Evolutionary conservation across 768 basidiomycete genomes (phyloP), one percentile per base, ranked within the genome.

Genomic region (Serpula lacrymans): DNA sequence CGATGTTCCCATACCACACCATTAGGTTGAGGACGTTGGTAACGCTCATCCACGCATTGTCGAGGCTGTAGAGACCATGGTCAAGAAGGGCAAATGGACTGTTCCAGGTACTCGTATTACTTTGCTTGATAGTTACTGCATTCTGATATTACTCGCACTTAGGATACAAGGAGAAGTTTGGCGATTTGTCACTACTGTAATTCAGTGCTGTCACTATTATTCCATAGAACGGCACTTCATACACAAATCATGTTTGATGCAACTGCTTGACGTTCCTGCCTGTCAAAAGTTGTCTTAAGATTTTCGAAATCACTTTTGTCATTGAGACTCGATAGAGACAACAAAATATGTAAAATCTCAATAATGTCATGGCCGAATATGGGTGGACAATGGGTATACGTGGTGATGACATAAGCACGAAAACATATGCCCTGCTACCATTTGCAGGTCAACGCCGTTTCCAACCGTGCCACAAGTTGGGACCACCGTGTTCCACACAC

Each of bases 71-170:
- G 91, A 97, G 70, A 87, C 75, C 51, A 95, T 96, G 92, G 65
- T 97, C 49, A 83, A 86, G 79, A 93, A 97, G 72, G 94, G 94
- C 67, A 96, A 97, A 73, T 96, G 91, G 86, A 91, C 86, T 56
- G 94, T 97, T 43, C 95, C 95, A 56, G 94, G 93, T 84, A 60
- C 39, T n/a, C 25, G 13, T 12, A 12, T 14, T 12, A 12, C 2
- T 12, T 12, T 21, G 1, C 28, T 13, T 17, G 17, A 13, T 13
- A 22, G 34, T 24, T 12, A 13, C n/a, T 25, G 5, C 20, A 13
- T 25, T n/a, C n/a, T 8, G n/a, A 47, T 43, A 27, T 28, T 42
- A 33, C 34, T 18, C n/a, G n/a, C 28, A 14, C 37, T 24, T 53
- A 87, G 84, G 87, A 26, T 89, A 89, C 80, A 84, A 88, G 75